phyloP scores from a whole-genome alignment of 208 protist species.

The Leishmania gerbilli region DNA sequence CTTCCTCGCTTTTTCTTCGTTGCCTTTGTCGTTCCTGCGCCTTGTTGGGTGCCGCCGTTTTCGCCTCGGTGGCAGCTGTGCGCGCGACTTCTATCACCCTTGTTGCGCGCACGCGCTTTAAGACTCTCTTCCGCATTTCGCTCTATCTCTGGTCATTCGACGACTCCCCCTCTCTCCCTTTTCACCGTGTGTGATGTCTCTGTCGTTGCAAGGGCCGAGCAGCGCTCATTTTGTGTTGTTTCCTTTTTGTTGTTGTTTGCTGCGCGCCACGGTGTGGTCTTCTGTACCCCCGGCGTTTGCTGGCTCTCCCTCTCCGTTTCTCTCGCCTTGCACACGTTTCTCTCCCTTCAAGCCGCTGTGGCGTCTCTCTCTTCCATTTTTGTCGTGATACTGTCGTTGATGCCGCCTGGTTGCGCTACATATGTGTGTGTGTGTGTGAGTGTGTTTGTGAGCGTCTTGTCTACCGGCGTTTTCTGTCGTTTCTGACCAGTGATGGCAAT shows the following conservation, averaged over 20 bases:
- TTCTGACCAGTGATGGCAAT: background rate
- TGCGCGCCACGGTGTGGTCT: background rate
- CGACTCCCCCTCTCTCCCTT: background rate
- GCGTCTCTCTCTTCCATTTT: conserved; percentile 12
- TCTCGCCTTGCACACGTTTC: background rate
- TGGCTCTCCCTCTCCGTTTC: background rate
- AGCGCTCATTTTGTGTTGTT: background rate
- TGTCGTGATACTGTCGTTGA: conserved; percentile 4
- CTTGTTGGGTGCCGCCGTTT: background rate
- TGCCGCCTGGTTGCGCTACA: conserved; percentile 1
- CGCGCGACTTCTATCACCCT: background rate
- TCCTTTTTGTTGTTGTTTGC: background rate
- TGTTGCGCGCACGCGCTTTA: background rate
- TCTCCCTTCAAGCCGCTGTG: conserved; percentile 4
- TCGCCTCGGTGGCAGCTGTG: background rate
- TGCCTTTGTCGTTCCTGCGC: background rate
- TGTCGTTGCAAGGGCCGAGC: background rate
- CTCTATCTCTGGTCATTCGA: background rate
- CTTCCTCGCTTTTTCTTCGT: background rate
- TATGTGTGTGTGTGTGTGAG: conserved; percentile 3
- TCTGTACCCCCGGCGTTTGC: background rate
- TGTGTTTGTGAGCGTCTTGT: conserved; percentile 1
- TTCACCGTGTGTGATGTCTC: background rate
- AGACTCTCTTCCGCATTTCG: background rate
- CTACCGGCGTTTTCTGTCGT: background rate